phyloP scores from a whole-genome alignment of 495 filamentous ascomycete genomes.

The Xylaria grammica region DNA sequence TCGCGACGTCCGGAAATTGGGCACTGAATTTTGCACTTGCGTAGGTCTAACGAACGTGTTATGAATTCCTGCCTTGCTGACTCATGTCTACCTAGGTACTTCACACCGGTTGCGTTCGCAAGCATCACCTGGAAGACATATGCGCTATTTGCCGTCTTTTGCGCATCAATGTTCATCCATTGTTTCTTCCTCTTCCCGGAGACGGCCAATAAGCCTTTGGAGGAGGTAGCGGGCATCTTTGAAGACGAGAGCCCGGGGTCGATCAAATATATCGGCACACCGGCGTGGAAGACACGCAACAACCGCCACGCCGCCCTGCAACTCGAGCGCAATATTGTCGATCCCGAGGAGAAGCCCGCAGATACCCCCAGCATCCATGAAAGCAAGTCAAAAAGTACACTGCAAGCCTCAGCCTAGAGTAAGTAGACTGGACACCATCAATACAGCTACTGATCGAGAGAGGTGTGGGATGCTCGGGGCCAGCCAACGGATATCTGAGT shows the following conservation, averaged over 20 bases:
- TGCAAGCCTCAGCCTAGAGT: constrained; percentile 6
- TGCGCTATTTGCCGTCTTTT: constrained; percentile 78
- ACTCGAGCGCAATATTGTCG: constrained; percentile 41
- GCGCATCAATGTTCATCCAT: constrained; percentile 71
- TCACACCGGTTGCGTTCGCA: constrained; percentile 75
- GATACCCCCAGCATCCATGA: constrained; percentile 17
- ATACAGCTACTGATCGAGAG: background rate
- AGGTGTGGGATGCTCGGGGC: background rate
- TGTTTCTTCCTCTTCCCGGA: constrained; percentile 85
- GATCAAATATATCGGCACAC: constrained; percentile 66
- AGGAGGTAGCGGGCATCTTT: constrained; percentile 76
- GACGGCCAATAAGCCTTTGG: constrained; percentile 80
- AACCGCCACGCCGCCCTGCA: constrained; percentile 36
- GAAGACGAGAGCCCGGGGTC: constrained; percentile 54
- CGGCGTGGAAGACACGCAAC: constrained; percentile 70
- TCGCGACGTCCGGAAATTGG: constrained; percentile 76
- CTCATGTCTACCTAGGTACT: constrained; percentile 49
- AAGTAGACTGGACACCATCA: background rate
- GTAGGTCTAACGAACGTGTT: background rate
- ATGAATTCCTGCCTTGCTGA: background rate
- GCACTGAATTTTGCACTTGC: constrained; percentile 80
- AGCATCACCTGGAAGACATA: constrained; percentile 78
- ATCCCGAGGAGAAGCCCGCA: constrained; percentile 40
- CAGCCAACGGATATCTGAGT: background rate
- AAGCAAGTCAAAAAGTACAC: constrained; percentile 12